A percentile compares a stretch with the other conserved stretches of the same genome.
These are phyloP conservation scores for Strigomonas galati DNA, from an alignment of 208 protist species.

Conservation along the genomic window DNA sequence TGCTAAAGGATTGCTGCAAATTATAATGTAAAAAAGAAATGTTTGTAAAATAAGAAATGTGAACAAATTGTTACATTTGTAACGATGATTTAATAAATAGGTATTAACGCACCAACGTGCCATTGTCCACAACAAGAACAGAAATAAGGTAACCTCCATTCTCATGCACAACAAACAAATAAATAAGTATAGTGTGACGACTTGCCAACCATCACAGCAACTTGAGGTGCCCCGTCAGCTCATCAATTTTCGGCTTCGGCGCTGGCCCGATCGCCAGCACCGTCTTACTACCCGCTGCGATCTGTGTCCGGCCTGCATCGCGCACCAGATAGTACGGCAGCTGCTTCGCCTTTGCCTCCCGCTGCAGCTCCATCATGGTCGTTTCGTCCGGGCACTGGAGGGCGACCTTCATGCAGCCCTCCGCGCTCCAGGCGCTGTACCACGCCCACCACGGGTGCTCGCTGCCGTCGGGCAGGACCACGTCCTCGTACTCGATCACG, in stretches of 20 bases:
- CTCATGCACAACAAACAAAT: no score
- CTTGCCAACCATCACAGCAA: constrained; percentile 89
- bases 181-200: no score
- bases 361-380: constrained; percentile 45
- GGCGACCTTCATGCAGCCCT: constrained; percentile 76
- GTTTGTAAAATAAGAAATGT: background rate
- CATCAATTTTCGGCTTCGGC: constrained; percentile 71
- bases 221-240: constrained; percentile 87
- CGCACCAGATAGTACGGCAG: constrained; percentile 79
- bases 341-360: constrained; percentile 31
- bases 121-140: constrained; percentile 18
- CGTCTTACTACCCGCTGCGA: constrained; percentile 87
- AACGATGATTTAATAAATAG: no score
- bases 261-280: constrained; percentile 88
- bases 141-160: background rate
- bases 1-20: constrained; percentile 4
- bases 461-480: constrained; percentile 10
- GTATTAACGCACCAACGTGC: no score
- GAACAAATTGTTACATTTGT: no score
- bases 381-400: constrained; percentile 77
- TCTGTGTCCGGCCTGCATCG: constrained; percentile 93
- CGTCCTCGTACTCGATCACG: constrained; percentile 21
- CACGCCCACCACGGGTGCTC: constrained; percentile 48
- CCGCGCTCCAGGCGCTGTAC: constrained; percentile 66
- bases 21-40: constrained; percentile 8